Base-by-base conservation (phyloP, 129 eudicot species). In the Arctium minus region DNA sequence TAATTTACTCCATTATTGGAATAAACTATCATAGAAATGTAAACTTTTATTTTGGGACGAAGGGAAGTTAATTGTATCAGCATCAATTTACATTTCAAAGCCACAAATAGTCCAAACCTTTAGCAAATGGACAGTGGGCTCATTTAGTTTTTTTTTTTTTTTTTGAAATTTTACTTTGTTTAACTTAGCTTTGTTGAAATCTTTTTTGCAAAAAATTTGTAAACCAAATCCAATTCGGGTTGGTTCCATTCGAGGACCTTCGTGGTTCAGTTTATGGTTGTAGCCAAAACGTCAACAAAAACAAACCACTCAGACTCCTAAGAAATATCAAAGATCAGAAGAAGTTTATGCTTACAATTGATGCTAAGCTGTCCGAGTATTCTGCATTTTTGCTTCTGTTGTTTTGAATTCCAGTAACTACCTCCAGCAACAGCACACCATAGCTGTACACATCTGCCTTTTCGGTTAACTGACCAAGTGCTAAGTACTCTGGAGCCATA, bases 401-500 rank as follows among this genome's bases (percentile, higher is more conserved):
- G 77, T 85, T 90, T 71, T 74, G 92, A 74, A 80, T 82, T 80
- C 94, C 97, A 13, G 91, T 90, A 77, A 90, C 94, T 35, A 92
- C 78, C 86, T 92, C 97, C 75, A 90, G 80, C 80, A 92, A 81
- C 73, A 90, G 90, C 72, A 92, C 92, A 31, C 95, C 93, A 17
- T 86, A 89, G 81, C 97, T 92, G 88, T 92, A 90, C 65, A 93
- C 93, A 68, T 93, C 97, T 39, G 88, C 97, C 83, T 93, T 93
- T 72, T 91, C 95, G 22, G 94, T 89, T 75, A 93, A 81, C 79
- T 89, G 92, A 71, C 95, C 95, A 73, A 85, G 88, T n/a, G 95
- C 93, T 65, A 93, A 86, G 82, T 93, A 93, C 85, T 90, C 94
- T 29, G 94, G 97, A 76, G 97, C 97, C 94, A 92, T 86, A 37